These are phyloP conservation scores for Neofusicoccum sp. DNA, from an alignment of 2,329 filamentous ascomycete species.

Conservation along the genomic window DNA sequence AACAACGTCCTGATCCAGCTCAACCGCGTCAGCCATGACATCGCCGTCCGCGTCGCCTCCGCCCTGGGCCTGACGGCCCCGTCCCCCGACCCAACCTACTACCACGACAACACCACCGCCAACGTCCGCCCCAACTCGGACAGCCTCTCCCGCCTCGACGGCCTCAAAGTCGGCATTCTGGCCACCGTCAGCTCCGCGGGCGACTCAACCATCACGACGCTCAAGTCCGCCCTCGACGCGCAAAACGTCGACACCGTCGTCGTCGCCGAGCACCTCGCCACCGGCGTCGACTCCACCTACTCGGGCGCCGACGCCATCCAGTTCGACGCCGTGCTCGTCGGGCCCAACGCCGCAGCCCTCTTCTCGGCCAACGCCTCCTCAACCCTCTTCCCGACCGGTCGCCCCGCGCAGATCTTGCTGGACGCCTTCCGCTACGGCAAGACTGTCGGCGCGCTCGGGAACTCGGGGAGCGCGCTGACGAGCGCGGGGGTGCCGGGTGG, in stretches of 20 bases:
- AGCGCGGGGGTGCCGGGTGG: slow-evolving; percentile 45
- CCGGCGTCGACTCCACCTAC: slow-evolving; percentile 63
- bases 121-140: slow-evolving; percentile 60
- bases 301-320: slow-evolving; percentile 60
- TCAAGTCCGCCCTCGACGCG: slow-evolving; percentile 51
- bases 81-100: slow-evolving; percentile 60
- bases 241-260: slow-evolving; percentile 58
- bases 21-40: slow-evolving; percentile 65
- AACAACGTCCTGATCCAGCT: slow-evolving; percentile 66
- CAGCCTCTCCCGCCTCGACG: slow-evolving; percentile 60
- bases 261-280: slow-evolving; percentile 58
- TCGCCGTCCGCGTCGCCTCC: slow-evolving; percentile 63
- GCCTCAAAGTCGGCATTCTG: slow-evolving; percentile 64
- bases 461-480: slow-evolving; percentile 39
- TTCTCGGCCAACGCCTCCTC: slow-evolving; percentile 42
- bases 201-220: slow-evolving; percentile 49
- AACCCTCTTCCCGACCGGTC: slow-evolving; percentile 61
- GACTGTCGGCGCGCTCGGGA: slow-evolving; percentile 61
- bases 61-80: slow-evolving; percentile 62
- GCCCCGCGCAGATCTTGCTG: slow-evolving; percentile 62
- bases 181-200: slow-evolving; percentile 49
- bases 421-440: slow-evolving; percentile 69
- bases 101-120: slow-evolving; percentile 66
- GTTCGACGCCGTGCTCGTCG: slow-evolving; percentile 64
- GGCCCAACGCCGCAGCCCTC: slow-evolving; percentile 52